Evolutionary conservation across 2,329 filamentous ascomycete genomes (phyloP), one percentile per base, ranked within the genome.

Genomic region (Periconia macrospinosa): DNA sequence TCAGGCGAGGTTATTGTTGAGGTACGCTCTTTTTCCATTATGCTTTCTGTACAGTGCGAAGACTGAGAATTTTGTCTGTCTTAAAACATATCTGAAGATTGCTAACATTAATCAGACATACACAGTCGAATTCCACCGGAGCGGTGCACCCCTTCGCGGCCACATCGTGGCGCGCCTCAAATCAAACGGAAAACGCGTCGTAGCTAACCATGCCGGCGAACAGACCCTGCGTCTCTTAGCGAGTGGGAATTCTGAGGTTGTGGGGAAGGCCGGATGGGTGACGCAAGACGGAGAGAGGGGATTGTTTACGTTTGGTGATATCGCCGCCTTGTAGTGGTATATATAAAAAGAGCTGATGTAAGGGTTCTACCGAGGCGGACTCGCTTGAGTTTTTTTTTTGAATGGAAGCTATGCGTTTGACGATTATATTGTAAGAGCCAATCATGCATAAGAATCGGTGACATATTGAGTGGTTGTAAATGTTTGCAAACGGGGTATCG

Each of bases 201-300:
- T 86, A 3, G 83, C 84, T 1, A 86, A 86, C 57, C 76, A 83
- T 65, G 81, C 71, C 0, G 80, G 85, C 68, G 76, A 77, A 20
- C 59, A 58, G 11, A 83, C 82, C 1, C 59, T 85, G 55, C 59
- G 66, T 20, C 67, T 75, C 35, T 71, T 85, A 54, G 72, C 75
- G 0, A 78, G 75, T 51, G 70, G 62, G 14, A 60, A 62, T 0
- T 69, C 69, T 5, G 82, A 85, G 62, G 76, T 76, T 10, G 75
- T 85, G 49, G 82, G 82, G 2, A 73, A 73, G 55, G 66, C 49
- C 10, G 82, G 82, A 1, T 76, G 71, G 64, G 81, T 84, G 2
- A 70, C 57, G 53, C 62, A 63, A 33, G 69, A 73, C 55, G 13
- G 41, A 18, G 51, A 64, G 6, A 62, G 65, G 45, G 63, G 62